Evolutionary conservation across 176 grass and related monocot genomes (phyloP).

Genomic region (Rhynchospora breviuscula): DNA sequence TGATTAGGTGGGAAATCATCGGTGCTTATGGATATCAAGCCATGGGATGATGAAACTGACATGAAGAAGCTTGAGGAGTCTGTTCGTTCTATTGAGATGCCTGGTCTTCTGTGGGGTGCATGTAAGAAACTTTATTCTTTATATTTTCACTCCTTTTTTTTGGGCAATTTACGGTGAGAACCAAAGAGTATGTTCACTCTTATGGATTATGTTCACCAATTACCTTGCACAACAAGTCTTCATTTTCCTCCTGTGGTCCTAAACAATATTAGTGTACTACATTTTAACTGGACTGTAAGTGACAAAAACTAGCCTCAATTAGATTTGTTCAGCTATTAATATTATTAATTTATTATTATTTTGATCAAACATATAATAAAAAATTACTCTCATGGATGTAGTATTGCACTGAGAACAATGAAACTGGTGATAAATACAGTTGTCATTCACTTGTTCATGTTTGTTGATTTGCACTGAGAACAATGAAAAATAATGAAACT

Average conservation of each 20-base stretch:
- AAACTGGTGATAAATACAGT: neutral
- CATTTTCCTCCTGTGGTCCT: neutral
- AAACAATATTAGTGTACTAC: neutral
- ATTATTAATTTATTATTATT: no score
- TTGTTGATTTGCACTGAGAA: neutral
- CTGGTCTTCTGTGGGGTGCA: conserved; percentile 90
- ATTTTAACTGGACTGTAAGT: neutral
- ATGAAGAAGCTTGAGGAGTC: conserved; percentile 95
- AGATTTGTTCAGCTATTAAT: neutral
- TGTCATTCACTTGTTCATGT: no score
- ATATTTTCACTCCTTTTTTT: neutral
- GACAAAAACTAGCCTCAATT: neutral
- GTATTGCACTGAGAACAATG: neutral
- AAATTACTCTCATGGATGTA: neutral
- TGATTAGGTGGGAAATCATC: conserved; percentile 84
- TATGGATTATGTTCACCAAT: neutral
- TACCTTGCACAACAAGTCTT: neutral
- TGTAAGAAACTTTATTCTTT: conserved; percentile 34
- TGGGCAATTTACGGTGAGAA: neutral
- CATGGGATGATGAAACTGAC: conserved; percentile 96
- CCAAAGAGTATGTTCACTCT: neutral
- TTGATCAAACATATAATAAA: neutral
- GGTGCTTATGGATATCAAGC: conserved; percentile 82
- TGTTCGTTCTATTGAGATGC: conserved; percentile 66
- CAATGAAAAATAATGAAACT: neutral